Conservation (phyloP, 805 yeast genomes). For the Middelhovenomyces tepae region DNA sequence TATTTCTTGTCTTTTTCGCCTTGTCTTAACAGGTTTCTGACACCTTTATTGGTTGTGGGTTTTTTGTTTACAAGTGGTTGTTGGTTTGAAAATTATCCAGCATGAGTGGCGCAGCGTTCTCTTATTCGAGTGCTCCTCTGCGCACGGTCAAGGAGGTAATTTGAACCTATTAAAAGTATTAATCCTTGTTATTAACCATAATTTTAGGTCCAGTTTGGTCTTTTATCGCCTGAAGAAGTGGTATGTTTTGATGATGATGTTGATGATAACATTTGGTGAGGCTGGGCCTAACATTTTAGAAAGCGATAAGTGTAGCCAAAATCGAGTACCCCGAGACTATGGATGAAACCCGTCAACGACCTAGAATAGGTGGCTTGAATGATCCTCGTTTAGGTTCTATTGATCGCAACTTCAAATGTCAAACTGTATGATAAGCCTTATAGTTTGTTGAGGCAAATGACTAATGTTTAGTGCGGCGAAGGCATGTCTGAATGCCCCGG, state of each 20-base stretch:
- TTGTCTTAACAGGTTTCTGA: too few relatives aligned
- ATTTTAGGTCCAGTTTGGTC: conserved; percentile 80
- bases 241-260: conserved; percentile 26
- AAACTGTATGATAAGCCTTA: conserved; percentile 53
- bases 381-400: conserved; percentile 97
- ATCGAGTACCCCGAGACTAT: conserved; percentile 99
- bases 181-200: conserved; percentile 1
- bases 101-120: conserved; percentile 46
- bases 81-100: too few relatives aligned
- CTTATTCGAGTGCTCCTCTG: conserved; percentile 97
- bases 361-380: conserved; percentile 93
- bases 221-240: conserved; percentile 93
- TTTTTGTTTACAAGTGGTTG: too few relatives aligned
- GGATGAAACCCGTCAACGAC: conserved; percentile 93
- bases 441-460: too few relatives aligned
- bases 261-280: conserved; percentile 1
- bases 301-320: conserved; percentile 96
- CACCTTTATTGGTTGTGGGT: too few relatives aligned
- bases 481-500: conserved; percentile 99
- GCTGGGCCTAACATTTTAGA: conserved; percentile 26
- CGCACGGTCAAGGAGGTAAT: conserved; percentile 92
- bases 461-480: conserved; percentile 87
- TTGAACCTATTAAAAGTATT: conserved; percentile 12
- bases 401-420: conserved; percentile 95
- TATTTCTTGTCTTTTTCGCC: too few relatives aligned